Conservation (phyloP, 2,329 filamentous ascomycete species). For the Furcasterigmium furcatum region DNA sequence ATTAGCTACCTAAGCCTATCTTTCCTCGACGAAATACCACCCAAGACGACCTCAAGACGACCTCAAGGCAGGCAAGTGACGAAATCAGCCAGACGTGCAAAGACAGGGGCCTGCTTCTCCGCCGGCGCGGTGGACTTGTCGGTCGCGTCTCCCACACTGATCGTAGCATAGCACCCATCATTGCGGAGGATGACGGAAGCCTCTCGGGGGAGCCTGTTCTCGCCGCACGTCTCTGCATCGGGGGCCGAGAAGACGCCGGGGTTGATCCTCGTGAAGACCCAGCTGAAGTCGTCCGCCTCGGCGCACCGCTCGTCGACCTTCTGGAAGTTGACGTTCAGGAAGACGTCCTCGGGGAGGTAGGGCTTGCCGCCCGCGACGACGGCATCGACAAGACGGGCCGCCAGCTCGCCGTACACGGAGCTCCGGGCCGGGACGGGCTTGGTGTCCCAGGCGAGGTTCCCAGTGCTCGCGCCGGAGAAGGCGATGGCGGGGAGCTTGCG, state of each 20-base stretch:
- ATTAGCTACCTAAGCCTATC: too few species aligned
- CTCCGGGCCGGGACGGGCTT: slow-evolving; percentile 49
- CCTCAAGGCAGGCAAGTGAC: slow-evolving; percentile 41
- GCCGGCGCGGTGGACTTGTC: slow-evolving; percentile 58
- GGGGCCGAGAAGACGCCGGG: slow-evolving; percentile 45
- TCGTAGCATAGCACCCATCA: slow-evolving; percentile 56
- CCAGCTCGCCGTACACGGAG: slow-evolving; percentile 61
- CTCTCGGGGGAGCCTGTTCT: slow-evolving; percentile 56
- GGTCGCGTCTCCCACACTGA: slow-evolving; percentile 44
- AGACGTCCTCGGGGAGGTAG: slow-evolving; percentile 59
- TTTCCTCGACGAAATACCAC: too few species aligned
- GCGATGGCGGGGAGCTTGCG: slow-evolving; percentile 63
- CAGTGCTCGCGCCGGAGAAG: slow-evolving; percentile 55
- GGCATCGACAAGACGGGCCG: slow-evolving; percentile 52
- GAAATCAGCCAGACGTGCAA: slow-evolving; percentile 45
- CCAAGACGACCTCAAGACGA: too few species aligned
- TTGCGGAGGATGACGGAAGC: slow-evolving; percentile 40
- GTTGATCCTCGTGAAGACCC: slow-evolving; percentile 61
- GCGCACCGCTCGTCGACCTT: slow-evolving; percentile 34
- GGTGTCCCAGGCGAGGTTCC: slow-evolving; percentile 50
- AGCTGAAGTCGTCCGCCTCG: slow-evolving; percentile 53
- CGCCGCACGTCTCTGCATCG: slow-evolving; percentile 58
- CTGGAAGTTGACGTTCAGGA: slow-evolving; percentile 67
- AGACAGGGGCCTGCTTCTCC: slow-evolving; percentile 45
- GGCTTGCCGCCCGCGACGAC: slow-evolving; percentile 55